A percentile compares a stretch with the other conserved stretches of the same genome.
phyloP scores from a whole-genome alignment of 352 stramenopile genomes.

The Phytophthora macrochlamydospora region DNA sequence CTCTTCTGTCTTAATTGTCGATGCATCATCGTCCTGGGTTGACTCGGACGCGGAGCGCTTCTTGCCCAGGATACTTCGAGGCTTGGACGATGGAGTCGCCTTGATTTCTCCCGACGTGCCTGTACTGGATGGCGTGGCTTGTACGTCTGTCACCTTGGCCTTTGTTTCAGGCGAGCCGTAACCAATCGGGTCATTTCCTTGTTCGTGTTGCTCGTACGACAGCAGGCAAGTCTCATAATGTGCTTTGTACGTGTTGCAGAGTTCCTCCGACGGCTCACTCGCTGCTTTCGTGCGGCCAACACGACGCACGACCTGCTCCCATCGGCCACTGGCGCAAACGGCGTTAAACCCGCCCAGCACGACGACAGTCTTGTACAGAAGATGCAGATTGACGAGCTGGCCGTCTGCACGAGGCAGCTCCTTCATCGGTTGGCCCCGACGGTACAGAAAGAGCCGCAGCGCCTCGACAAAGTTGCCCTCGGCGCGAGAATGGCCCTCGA shows the following conservation, averaged over 20 bases:
- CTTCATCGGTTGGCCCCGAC: constrained; percentile 77
- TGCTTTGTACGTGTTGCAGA: constrained; percentile 55
- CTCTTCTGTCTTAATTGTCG: constrained; percentile 7
- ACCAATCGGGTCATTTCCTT: constrained; percentile 17
- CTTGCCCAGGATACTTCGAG: constrained; percentile 52
- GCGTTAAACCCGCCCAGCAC: constrained; percentile 55
- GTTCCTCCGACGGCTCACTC: constrained; percentile 44
- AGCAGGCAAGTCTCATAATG: constrained; percentile 64
- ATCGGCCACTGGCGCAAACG: constrained; percentile 44
- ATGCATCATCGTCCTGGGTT: constrained; percentile 16
- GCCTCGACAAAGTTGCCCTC: constrained; percentile 85
- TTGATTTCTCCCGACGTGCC: constrained; percentile 18
- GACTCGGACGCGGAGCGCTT: constrained; percentile 21
- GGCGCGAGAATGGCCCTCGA: constrained; percentile 78
- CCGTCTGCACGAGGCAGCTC: constrained; percentile 72
- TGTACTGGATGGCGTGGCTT: constrained; percentile 16
- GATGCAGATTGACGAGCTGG: constrained; percentile 71
- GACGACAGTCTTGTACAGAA: constrained; percentile 70
- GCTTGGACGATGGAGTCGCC: constrained; percentile 54
- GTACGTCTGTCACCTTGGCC: constrained; percentile 14
- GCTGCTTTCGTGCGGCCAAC: constrained; percentile 62
- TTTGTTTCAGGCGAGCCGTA: constrained; percentile 14
- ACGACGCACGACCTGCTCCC: constrained; percentile 64
- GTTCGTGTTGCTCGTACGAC: constrained; percentile 51
- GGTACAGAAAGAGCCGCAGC: constrained; percentile 84